Conservation (phyloP, 331 rosid species). For the Arachis monticola region DNA sequence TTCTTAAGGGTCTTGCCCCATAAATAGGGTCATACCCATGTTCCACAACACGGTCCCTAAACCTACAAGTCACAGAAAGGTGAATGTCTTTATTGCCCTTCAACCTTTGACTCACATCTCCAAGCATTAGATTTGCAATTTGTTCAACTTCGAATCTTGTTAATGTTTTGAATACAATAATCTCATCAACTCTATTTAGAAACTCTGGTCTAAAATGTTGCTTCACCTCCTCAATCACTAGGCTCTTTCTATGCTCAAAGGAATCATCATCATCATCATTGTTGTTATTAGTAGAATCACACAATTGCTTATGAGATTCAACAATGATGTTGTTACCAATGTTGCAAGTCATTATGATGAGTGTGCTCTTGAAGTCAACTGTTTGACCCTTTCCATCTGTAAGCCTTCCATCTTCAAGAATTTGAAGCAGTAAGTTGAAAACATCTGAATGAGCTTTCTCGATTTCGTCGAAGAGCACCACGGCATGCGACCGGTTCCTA, state of each 20-base stretch:
- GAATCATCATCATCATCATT: slow-evolving; percentile 57
- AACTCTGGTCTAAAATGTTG: slow-evolving; percentile 67
- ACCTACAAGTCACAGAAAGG: slow-evolving; percentile 67
- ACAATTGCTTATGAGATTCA: slow-evolving; percentile 41
- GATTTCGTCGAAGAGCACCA: slow-evolving; percentile 68
- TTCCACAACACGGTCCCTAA: slow-evolving; percentile 65
- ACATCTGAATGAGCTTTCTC: slow-evolving; percentile 37
- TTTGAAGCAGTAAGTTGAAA: slow-evolving; percentile 75
- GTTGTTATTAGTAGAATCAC: too few relatives aligned
- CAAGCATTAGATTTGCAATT: slow-evolving; percentile 64
- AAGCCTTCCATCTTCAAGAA: slow-evolving; percentile 73
- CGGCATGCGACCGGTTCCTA: slow-evolving; percentile 65
- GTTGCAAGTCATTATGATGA: slow-evolving; percentile 71
- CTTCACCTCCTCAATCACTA: slow-evolving; percentile 64
- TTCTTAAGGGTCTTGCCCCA: slow-evolving; percentile 72
- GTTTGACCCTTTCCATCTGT: slow-evolving; percentile 73
- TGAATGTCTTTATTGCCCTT: slow-evolving; percentile 58
- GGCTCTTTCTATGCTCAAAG: slow-evolving; percentile 50
- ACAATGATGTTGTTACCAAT: slow-evolving; percentile 64
- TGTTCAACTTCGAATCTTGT: slow-evolving; percentile 68
- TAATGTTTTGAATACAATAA: slow-evolving; percentile 62
- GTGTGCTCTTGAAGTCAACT: slow-evolving; percentile 69
- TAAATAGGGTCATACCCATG: slow-evolving; percentile 67
- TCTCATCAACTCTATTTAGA: slow-evolving; percentile 67
- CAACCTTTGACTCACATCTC: slow-evolving; percentile 58